phyloP scores from a whole-genome alignment of 129 eudicot genomes.

The Dittrichia graveolens region DNA sequence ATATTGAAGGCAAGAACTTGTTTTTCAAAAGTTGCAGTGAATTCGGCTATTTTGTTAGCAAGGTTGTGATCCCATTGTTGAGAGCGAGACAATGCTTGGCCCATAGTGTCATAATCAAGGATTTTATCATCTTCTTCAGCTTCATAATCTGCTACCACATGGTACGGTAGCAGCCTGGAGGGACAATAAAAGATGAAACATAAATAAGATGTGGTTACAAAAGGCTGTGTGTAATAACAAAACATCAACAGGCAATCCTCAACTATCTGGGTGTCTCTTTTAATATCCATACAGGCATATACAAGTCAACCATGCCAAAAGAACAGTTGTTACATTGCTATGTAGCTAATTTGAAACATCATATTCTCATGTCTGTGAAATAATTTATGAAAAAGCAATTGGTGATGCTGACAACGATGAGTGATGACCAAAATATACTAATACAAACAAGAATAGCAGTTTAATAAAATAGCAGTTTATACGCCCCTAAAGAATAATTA shows the following conservation, averaged over 20 bases:
- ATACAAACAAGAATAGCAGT: too few species aligned
- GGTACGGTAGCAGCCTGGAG: constrained; percentile 83
- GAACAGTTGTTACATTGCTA: too few species aligned
- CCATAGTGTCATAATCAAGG: constrained; percentile 70
- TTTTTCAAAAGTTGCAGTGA: constrained; percentile 80
- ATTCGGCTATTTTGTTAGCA: constrained; percentile 79
- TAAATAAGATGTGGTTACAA: background rate
- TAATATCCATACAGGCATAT: too few species aligned
- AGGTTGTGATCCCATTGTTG: constrained; percentile 95
- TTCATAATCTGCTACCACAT: constrained; percentile 92
- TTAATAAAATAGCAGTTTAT: too few species aligned
- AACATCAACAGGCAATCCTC: too few species aligned
- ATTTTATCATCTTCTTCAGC: constrained; percentile 87
- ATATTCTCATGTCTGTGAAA: too few species aligned
- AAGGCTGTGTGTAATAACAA: background rate
- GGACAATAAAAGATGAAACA: background rate
- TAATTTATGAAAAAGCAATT: too few species aligned
- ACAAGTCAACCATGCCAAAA: too few species aligned
- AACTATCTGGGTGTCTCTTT: background rate
- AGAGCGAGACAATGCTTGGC: constrained; percentile 78
- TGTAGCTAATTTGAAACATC: too few species aligned
- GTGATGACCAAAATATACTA: too few species aligned
- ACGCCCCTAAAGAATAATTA: too few species aligned
- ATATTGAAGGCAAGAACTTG: constrained; percentile 81
- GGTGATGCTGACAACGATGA: too few species aligned